These are phyloP conservation scores for Schizothecium vesticola DNA, from an alignment of 495 filamentous ascomycete species.

Conservation along the genomic window DNA sequence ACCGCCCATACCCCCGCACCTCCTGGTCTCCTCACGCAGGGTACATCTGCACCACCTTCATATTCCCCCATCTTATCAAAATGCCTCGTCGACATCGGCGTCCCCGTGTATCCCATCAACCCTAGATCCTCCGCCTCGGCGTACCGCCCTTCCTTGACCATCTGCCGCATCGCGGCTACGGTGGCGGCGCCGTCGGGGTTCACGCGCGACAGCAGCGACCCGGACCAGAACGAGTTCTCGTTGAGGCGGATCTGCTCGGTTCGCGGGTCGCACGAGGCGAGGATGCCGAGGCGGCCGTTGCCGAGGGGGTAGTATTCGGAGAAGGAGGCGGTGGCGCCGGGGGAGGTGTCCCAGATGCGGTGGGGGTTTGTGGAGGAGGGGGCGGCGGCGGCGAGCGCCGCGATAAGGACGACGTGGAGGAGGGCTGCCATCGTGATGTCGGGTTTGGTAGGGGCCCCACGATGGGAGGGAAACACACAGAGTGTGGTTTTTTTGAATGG, in stretches of 20 bases:
- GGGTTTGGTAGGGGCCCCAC: too few relatives aligned
- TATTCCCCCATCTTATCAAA: constrained; percentile 5
- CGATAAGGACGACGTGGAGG: background rate
- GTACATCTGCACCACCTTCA: background rate
- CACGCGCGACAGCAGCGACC: background rate
- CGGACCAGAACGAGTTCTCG: constrained; percentile 9
- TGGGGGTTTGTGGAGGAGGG: background rate
- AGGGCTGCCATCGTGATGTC: background rate
- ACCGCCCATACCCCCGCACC: background rate
- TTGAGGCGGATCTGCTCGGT: constrained; percentile 1
- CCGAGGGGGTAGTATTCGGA: constrained; percentile 7
- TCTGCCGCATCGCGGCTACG: background rate
- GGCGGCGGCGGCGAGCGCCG: background rate
- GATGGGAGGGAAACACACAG: too few relatives aligned
- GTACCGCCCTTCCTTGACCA: background rate
- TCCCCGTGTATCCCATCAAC: constrained; percentile 1
- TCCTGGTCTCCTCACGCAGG: background rate
- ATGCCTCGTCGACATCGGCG: constrained; percentile 3
- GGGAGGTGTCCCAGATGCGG: constrained; percentile 2
- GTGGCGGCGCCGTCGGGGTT: background rate
- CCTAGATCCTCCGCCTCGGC: constrained; percentile 3
- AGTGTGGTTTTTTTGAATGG: too few relatives aligned
- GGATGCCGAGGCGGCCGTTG: constrained; percentile 4
- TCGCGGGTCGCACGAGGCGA: background rate
- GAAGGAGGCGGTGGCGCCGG: constrained; percentile 1